phyloP scores from a whole-genome alignment of 2,329 filamentous ascomycete species.

The Penicillium sp. region DNA sequence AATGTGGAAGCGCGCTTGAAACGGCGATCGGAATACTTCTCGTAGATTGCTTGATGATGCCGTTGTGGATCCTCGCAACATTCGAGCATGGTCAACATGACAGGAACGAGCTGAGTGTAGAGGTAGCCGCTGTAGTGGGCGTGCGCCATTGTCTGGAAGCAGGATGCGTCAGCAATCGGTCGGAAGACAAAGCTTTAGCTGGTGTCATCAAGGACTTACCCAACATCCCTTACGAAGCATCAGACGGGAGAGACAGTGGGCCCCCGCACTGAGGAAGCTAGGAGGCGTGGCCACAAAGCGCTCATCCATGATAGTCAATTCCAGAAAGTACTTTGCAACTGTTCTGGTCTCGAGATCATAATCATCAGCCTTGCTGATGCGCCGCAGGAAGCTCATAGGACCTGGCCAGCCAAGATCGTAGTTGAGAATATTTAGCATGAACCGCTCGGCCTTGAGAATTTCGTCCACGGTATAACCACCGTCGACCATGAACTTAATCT shows the following conservation, averaged over 20 bases:
- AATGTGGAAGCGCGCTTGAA: conserved; percentile 80
- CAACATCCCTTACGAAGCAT: conserved; percentile 89
- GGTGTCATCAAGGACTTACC: conserved; percentile 54
- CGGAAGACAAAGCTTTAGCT: not conserved
- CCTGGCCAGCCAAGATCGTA: conserved; percentile 98
- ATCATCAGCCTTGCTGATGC: conserved; percentile 97
- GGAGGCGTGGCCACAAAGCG: conserved; percentile 87
- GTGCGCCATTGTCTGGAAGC: conserved; percentile 66
- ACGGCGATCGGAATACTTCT: conserved; percentile 83
- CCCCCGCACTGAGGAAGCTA: conserved; percentile 83
- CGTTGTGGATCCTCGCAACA: conserved; percentile 75
- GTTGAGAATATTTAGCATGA: conserved; percentile 94
- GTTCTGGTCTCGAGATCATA: conserved; percentile 95
- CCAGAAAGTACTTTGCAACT: conserved; percentile 94
- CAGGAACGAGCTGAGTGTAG: conserved; percentile 69
- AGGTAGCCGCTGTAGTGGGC: conserved; percentile 94
- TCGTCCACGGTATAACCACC: conserved; percentile 82
- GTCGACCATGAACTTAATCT: conserved; percentile 99
- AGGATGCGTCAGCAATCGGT: conserved; percentile 12
- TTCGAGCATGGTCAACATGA: conserved; percentile 73
- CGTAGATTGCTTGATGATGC: conserved; percentile 81
- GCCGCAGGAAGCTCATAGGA: conserved; percentile 94
- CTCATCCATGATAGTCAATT: conserved; percentile 96
- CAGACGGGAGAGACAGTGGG: conserved; percentile 83
- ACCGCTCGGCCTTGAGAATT: conserved; percentile 93